A percentile compares a stretch with the other conserved stretches of the same genome.
Evolutionary conservation across 116 monocot species (phyloP).

Genomic region (Papilionanthe hybrid): DNA sequence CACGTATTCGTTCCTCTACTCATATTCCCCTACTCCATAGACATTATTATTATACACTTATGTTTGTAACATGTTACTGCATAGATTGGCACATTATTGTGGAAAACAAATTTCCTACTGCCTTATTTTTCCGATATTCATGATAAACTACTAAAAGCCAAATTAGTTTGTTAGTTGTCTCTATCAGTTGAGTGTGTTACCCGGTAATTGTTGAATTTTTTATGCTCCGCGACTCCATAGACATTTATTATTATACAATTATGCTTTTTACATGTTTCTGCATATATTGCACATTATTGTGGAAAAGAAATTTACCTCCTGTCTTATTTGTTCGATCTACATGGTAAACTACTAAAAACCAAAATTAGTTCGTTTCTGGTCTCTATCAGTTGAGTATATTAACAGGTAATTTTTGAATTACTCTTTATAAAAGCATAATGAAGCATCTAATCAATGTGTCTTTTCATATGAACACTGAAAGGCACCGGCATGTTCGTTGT

Average conservation of each 20-base stretch:
- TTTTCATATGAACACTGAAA: neutral
- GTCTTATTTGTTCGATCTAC: too few species aligned
- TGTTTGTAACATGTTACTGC: too few species aligned
- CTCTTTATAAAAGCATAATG: neutral
- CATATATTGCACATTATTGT: too few species aligned
- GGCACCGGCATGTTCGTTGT: neutral
- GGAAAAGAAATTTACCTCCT: too few species aligned
- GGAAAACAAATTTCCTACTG: neutral
- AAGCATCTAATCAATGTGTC: neutral
- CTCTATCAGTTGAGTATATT: neutral
- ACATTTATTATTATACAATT: too few species aligned
- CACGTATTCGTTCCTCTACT: too few species aligned
- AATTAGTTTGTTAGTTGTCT: neutral
- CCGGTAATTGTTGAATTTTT: neutral
- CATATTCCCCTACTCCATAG: too few species aligned
- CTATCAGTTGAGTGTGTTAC: neutral
- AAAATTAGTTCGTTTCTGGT: neutral
- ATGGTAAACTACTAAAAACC: neutral
- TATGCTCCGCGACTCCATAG: too few species aligned
- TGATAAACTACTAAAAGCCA: neutral
- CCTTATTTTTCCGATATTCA: too few species aligned
- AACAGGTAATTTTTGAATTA: neutral
- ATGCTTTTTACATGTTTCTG: too few species aligned
- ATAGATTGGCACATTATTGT: neutral
- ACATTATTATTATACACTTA: too few species aligned